These are phyloP conservation scores for Verticillium klebahnii DNA, from an alignment of 2,329 filamentous ascomycete species.

Conservation along the genomic window DNA sequence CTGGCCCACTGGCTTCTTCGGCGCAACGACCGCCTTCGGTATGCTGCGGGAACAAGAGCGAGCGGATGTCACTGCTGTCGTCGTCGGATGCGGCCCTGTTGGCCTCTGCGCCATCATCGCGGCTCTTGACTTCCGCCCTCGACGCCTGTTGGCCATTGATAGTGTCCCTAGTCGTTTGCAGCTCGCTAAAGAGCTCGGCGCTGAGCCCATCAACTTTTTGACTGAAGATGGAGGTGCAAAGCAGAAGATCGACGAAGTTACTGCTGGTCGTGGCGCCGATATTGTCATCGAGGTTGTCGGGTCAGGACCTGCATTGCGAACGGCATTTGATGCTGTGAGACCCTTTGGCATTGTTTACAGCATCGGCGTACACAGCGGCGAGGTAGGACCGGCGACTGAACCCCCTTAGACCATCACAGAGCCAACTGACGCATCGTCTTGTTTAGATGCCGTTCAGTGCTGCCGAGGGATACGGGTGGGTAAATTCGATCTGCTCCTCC, in stretches of 20 bases:
- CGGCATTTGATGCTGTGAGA: slow-evolving; percentile 65
- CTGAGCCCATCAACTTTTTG: slow-evolving; percentile 77
- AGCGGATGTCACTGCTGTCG: slow-evolving; percentile 64
- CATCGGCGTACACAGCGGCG: slow-evolving; percentile 71
- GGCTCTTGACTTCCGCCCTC: slow-evolving; percentile 69
- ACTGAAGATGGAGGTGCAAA: slow-evolving; percentile 61
- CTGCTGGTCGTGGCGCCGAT: slow-evolving; percentile 78
- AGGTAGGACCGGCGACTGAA: slow-evolving; percentile 40
- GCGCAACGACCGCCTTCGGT: slow-evolving; percentile 72
- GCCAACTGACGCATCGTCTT: not conserved
- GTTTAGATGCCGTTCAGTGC: slow-evolving; percentile 61
- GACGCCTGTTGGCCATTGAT: slow-evolving; percentile 74
- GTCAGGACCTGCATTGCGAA: slow-evolving; percentile 61
- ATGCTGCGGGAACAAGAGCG: slow-evolving; percentile 54
- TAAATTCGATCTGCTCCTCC: slow-evolving; percentile 3
- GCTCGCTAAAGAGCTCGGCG: slow-evolving; percentile 68
- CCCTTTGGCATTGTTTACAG: slow-evolving; percentile 71
- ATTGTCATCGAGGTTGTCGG: slow-evolving; percentile 78
- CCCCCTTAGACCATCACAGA: not conserved
- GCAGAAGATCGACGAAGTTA: slow-evolving; percentile 67
- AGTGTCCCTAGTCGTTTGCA: slow-evolving; percentile 70
- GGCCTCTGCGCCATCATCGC: slow-evolving; percentile 80
- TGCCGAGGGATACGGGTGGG: slow-evolving; percentile 55
- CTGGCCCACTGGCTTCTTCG: slow-evolving; percentile 84
- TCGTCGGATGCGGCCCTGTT: slow-evolving; percentile 82